Evolutionary conservation across 2,329 filamentous ascomycete species (phyloP).

Genomic region (Coleophoma cylindrospora): DNA sequence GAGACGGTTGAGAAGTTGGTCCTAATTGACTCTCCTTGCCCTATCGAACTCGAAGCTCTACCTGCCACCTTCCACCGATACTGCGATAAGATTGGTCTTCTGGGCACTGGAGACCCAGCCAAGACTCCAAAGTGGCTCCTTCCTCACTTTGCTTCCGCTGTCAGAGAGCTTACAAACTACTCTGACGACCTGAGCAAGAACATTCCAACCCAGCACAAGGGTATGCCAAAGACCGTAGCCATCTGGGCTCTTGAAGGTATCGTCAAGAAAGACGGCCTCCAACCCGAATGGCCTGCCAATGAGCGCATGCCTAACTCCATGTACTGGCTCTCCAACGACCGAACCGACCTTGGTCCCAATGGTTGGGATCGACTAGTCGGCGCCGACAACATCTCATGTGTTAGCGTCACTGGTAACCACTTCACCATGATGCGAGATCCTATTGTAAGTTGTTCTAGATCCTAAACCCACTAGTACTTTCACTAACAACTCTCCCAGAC

Average conservation of each 20-base stretch:
- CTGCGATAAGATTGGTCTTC: slow-evolving; percentile 66
- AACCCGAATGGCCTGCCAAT: slow-evolving; percentile 53
- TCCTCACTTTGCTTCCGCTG: slow-evolving; percentile 59
- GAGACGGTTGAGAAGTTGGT: slow-evolving; percentile 54
- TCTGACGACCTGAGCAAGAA: slow-evolving; percentile 63
- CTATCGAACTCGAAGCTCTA: slow-evolving; percentile 61
- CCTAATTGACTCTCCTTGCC: slow-evolving; percentile 61
- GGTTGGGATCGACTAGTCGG: slow-evolving; percentile 44
- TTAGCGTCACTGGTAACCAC: slow-evolving; percentile 13
- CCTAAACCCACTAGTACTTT: not conserved
- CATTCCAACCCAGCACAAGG: slow-evolving; percentile 49
- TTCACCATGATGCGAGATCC: slow-evolving; percentile 19
- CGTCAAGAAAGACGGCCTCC: slow-evolving; percentile 61
- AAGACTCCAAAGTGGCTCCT: slow-evolving; percentile 60
- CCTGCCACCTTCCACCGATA: slow-evolving; percentile 48
- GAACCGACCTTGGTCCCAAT: slow-evolving; percentile 64
- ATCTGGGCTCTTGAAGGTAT: slow-evolving; percentile 73
- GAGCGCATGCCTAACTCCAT: slow-evolving; percentile 39
- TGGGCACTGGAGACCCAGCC: slow-evolving; percentile 47
- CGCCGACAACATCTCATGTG: slow-evolving; percentile 8
- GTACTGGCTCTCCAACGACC: slow-evolving; percentile 67
- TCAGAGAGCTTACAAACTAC: slow-evolving; percentile 49
- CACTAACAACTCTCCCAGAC: not conserved
- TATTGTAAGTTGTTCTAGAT: slow-evolving; percentile 8
- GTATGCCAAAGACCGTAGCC: slow-evolving; percentile 53